These are phyloP conservation scores for Chlamydomonas asymmetrica DNA, from an alignment of 139 green algal species.

Conservation along the genomic window DNA sequence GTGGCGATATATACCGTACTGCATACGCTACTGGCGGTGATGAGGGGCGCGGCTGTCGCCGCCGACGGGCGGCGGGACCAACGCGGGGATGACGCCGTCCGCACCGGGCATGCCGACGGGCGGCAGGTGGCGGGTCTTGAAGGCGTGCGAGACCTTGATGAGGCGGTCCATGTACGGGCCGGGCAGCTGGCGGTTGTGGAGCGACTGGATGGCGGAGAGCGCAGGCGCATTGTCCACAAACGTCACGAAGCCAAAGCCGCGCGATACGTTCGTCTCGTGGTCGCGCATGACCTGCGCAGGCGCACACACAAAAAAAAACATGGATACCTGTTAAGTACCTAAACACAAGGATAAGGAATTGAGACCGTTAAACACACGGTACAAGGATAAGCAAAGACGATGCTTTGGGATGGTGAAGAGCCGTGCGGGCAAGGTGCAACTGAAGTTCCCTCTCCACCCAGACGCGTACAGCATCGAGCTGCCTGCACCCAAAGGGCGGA, in stretches of 20 bases:
- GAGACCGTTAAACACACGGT: background rate
- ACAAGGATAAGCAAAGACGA: background rate
- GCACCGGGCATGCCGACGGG: no score
- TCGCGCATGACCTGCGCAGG: slow-evolving; percentile 70
- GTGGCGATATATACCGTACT: no score
- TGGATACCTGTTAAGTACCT: background rate
- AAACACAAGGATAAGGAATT: background rate
- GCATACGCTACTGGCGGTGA: no score
- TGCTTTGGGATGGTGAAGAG: background rate
- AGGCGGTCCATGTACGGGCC: no score
- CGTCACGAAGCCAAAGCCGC: slow-evolving; percentile 74
- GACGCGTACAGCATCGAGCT: background rate
- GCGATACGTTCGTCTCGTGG: slow-evolving; percentile 41
- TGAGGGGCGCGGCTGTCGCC: no score
- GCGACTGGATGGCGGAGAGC: slow-evolving; percentile 52
- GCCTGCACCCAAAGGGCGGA: background rate
- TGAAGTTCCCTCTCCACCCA: background rate
- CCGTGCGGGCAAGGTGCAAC: background rate
- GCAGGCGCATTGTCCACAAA: slow-evolving; percentile 45
- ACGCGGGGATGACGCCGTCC: no score
- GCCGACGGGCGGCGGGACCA: no score
- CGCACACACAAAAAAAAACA: no score
- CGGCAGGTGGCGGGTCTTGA: no score
- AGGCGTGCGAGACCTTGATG: no score
- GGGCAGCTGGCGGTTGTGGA: slow-evolving; percentile 45